Percentiles rank a stretch among this genome's conserved stretches.
phyloP scores from a whole-genome alignment of 495 filamentous ascomycete species.

The Staphylotrichum longicolle region DNA sequence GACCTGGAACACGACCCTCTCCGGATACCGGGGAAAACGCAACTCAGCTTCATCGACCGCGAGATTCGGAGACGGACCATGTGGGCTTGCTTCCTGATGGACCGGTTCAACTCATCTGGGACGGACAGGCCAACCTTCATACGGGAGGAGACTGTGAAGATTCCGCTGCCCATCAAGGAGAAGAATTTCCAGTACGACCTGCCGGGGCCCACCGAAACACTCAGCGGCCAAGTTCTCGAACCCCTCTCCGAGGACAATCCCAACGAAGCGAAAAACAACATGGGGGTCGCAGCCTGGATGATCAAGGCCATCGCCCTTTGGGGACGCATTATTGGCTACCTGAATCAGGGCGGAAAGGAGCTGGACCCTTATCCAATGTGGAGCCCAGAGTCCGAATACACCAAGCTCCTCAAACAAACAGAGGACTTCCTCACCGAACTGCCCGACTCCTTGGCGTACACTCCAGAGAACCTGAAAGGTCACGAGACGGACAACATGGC shows the following conservation, averaged over 20 bases:
- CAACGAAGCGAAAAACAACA: slow-evolving; percentile 73
- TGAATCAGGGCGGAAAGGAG: slow-evolving; percentile 89
- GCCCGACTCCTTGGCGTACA: slow-evolving; percentile 70
- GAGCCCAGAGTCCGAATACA: slow-evolving; percentile 75
- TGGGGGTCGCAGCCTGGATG: slow-evolving; percentile 93
- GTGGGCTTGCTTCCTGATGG: slow-evolving; percentile 98
- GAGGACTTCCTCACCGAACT: slow-evolving; percentile 67
- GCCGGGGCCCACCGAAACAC: slow-evolving; percentile 79
- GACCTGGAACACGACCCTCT: slow-evolving; percentile 87
- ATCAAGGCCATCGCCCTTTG: slow-evolving; percentile 82
- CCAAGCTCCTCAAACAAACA: slow-evolving; percentile 65
- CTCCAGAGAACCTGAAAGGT: slow-evolving; percentile 74
- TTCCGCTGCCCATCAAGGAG: slow-evolving; percentile 89
- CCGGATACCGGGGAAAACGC: slow-evolving; percentile 60
- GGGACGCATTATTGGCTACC: slow-evolving; percentile 84
- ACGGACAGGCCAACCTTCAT: slow-evolving; percentile 92
- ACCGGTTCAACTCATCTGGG: slow-evolving; percentile 93
- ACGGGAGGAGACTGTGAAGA: slow-evolving; percentile 80
- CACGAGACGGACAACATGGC: slow-evolving; percentile 81
- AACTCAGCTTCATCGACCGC: slow-evolving; percentile 84
- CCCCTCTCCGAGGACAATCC: slow-evolving; percentile 59
- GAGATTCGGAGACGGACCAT: slow-evolving; percentile 91
- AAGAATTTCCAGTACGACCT: slow-evolving; percentile 88
- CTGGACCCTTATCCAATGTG: slow-evolving; percentile 74
- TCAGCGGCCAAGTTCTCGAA: slow-evolving; percentile 71